Evolutionary conservation across 352 stramenopile species (phyloP).

Genomic region (Pythium aphanidermatum): DNA sequence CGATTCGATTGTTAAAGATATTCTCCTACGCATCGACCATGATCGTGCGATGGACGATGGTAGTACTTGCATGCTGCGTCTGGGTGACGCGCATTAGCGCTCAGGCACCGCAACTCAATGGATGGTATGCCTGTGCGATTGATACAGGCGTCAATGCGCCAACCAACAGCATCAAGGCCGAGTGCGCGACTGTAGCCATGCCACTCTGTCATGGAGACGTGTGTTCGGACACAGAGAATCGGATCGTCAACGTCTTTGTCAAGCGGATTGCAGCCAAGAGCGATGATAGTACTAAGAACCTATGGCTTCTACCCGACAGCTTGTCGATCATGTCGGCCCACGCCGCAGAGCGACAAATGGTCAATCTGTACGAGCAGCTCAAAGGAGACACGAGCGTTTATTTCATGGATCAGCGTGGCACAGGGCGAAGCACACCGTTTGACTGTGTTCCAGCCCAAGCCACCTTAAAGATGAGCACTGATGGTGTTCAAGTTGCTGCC

Average conservation of each 20-base stretch:
- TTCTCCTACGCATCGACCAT: no score
- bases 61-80: no score
- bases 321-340: conserved; percentile 6
- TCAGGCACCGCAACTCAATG: conserved; percentile 1
- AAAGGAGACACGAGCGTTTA: conserved; percentile 19
- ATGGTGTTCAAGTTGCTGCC: conserved; percentile 4
- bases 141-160: neutral
- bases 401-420: conserved; percentile 24
- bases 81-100: neutral
- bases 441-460: conserved; percentile 15
- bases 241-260: conserved; percentile 18
- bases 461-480: neutral
- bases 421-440: conserved; percentile 18
- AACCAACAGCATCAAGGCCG: conserved; percentile 1
- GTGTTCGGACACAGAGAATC: conserved; percentile 8
- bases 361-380: conserved; percentile 15
- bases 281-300: conserved; percentile 6
- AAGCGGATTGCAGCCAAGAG: conserved; percentile 17
- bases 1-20: no score
- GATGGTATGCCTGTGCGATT: conserved; percentile 9
- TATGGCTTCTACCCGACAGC: conserved; percentile 19
- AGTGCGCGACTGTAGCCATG: conserved; percentile 18
- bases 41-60: neutral
- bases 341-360: conserved; percentile 16
- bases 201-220: conserved; percentile 19